Percentiles rank a stretch among this genome's conserved stretches.
Conservation (phyloP, 2,329 filamentous ascomycete genomes). For the Aspergillus versicolor region DNA sequence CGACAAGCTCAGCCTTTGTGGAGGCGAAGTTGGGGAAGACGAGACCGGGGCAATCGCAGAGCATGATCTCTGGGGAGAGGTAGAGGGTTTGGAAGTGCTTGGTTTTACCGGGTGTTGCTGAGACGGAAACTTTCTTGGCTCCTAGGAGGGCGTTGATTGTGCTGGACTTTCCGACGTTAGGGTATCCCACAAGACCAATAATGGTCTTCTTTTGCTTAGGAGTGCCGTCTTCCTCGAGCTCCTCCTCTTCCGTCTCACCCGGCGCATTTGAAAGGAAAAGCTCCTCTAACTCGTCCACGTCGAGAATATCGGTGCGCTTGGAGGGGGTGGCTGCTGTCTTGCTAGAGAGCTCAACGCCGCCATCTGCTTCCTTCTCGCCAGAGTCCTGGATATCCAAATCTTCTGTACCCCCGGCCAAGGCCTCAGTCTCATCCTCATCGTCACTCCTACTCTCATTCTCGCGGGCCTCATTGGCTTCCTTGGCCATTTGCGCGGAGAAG, state of each 20-base stretch:
- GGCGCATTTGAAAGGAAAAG: conserved; percentile 79
- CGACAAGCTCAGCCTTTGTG: conserved; percentile 94
- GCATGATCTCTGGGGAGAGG: conserved; percentile 80
- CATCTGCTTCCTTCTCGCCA: conserved; percentile 29
- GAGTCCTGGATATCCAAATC: conserved; percentile 23
- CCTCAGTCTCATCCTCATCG: conserved; percentile 42
- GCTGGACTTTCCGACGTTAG: conserved; percentile 98
- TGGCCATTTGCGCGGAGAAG: conserved; percentile 91
- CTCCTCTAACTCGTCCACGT: conserved; percentile 86
- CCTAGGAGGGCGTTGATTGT: conserved; percentile 99
- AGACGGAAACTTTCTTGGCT: conserved; percentile 97
- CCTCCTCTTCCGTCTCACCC: conserved; percentile 47
- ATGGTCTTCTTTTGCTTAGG: conserved; percentile 65
- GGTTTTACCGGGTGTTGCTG: conserved; percentile 94
- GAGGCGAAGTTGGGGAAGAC: conserved; percentile 98
- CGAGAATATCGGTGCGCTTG: conserved; percentile 70
- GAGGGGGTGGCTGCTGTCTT: conserved; percentile 34
- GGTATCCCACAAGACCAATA: conserved; percentile 94
- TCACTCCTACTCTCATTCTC: conserved; percentile 52
- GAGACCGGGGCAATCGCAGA: conserved; percentile 97
- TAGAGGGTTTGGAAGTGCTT: conserved; percentile 99
- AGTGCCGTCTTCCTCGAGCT: conserved; percentile 46
- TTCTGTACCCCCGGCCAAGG: conserved; percentile 17
- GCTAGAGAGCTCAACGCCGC: conserved; percentile 23
- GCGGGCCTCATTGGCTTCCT: conserved; percentile 77